These are phyloP conservation scores for Cornus suecica DNA, from an alignment of 148 eudicot genomes.

Conservation along the genomic window DNA sequence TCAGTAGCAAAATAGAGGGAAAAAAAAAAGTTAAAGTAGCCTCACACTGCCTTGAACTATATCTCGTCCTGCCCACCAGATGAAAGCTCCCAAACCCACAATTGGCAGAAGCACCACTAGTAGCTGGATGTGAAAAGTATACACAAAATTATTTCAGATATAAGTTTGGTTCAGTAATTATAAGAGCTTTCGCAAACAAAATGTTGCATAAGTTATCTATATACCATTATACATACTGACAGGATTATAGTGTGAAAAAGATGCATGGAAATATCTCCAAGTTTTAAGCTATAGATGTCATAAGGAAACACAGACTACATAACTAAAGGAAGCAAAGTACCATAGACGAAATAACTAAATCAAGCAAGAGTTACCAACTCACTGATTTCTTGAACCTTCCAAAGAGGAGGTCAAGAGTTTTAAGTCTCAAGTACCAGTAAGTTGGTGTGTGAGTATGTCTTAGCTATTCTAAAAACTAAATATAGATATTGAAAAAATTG, in stretches of 20 bases:
- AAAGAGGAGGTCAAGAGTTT: no score
- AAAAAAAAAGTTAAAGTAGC: constrained; percentile 20
- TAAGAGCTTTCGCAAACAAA: background rate
- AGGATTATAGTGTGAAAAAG: constrained; percentile 7
- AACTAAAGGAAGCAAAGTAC: no score
- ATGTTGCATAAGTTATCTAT: background rate
- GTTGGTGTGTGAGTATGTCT: no score
- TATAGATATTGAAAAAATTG: no score
- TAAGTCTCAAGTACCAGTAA: no score
- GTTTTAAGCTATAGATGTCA: background rate
- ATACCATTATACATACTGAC: background rate
- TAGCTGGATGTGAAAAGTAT: constrained; percentile 43
- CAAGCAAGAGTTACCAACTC: no score
- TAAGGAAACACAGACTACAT: background rate
- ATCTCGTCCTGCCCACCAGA: constrained; percentile 95
- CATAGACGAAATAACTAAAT: no score
- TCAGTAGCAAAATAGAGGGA: background rate
- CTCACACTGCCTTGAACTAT: constrained; percentile 78
- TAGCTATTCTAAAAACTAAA: no score
- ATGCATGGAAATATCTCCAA: background rate
- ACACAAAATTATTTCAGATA: constrained; percentile 12
- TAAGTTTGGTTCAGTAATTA: constrained; percentile 1
- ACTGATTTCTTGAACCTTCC: no score
- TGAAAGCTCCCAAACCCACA: constrained; percentile 72
- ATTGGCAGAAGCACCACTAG: constrained; percentile 70